Percentiles rank a stretch among this genome's conserved stretches.
phyloP scores from a whole-genome alignment of 768 basidiomycete genomes.

The Tylopilus balloui region DNA sequence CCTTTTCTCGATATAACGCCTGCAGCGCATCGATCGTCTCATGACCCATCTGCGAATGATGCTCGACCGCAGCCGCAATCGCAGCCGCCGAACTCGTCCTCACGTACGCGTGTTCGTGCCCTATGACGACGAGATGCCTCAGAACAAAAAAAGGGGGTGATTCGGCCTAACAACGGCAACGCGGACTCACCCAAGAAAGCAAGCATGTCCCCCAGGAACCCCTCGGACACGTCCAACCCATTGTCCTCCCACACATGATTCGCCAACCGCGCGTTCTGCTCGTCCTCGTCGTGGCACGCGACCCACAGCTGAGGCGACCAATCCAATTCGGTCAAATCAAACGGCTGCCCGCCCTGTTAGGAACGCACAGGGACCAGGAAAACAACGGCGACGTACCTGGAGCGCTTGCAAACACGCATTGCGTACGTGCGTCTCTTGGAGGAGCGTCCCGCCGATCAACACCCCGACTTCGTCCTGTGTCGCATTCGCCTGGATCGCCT shows the following conservation, averaged over 20 bases:
- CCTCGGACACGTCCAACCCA: slow-evolving; percentile 79
- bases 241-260: slow-evolving; percentile 92
- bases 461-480: slow-evolving; percentile 57
- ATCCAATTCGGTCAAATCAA: slow-evolving; percentile 91
- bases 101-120: slow-evolving; percentile 77
- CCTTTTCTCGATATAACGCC: slow-evolving; percentile 81
- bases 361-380: too few relatives aligned
- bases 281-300: slow-evolving; percentile 82
- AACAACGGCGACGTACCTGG: slow-evolving; percentile 49
- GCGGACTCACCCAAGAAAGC: slow-evolving; percentile 56
- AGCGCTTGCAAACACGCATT: slow-evolving; percentile 88
- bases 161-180: too few relatives aligned
- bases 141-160: background rate
- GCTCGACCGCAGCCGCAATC: slow-evolving; percentile 71
- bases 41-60: slow-evolving; percentile 57
- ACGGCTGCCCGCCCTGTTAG: slow-evolving; percentile 51
- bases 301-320: slow-evolving; percentile 90
- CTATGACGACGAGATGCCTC: slow-evolving; percentile 40
- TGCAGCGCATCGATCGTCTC: slow-evolving; percentile 51
- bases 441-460: slow-evolving; percentile 68
- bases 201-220: slow-evolving; percentile 50
- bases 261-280: slow-evolving; percentile 83
- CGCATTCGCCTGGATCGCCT: slow-evolving; percentile 67
- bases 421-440: slow-evolving; percentile 84
- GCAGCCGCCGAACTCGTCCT: slow-evolving; percentile 66